These are phyloP conservation scores for Fusarium neocosmosporiellum DNA, from an alignment of 2,329 filamentous ascomycete species.

Conservation along the genomic window DNA sequence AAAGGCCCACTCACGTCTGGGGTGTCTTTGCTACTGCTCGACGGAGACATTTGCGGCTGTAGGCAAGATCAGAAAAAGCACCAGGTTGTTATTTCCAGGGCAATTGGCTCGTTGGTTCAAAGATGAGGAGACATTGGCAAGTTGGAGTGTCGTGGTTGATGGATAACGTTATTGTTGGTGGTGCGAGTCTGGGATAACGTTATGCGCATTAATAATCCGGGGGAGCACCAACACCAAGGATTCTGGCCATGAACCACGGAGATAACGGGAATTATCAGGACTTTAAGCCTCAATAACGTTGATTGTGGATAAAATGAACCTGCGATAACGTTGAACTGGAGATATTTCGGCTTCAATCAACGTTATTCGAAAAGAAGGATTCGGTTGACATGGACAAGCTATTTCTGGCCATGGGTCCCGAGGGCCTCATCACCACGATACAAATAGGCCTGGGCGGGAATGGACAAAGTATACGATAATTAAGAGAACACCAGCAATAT, in stretches of 20 bases:
- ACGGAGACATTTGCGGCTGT: slow-evolving; percentile 25
- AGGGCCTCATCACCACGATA: neutral
- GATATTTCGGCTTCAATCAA: neutral
- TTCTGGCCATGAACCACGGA: neutral
- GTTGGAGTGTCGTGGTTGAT: neutral
- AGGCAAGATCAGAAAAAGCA: neutral
- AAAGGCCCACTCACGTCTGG: slow-evolving; percentile 28
- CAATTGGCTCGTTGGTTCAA: neutral
- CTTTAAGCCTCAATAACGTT: slow-evolving; percentile 7
- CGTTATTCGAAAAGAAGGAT: neutral
- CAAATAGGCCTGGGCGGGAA: neutral
- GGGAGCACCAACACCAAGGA: neutral
- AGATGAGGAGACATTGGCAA: neutral
- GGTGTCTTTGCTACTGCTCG: slow-evolving; percentile 15
- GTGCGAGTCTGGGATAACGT: slow-evolving; percentile 18
- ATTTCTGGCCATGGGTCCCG: neutral
- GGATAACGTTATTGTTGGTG: slow-evolving; percentile 21
- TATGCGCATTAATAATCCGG: slow-evolving; percentile 16
- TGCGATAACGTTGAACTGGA: neutral
- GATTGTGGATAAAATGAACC: neutral
- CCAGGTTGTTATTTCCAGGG: neutral
- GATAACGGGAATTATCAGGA: neutral
- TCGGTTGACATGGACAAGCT: neutral
- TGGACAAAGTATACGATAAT: neutral
- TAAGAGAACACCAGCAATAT: too few relatives aligned